Conservation (phyloP, 1,284 basidiomycete genomes). For the Cutaneotrichosporon dermatis region DNA sequence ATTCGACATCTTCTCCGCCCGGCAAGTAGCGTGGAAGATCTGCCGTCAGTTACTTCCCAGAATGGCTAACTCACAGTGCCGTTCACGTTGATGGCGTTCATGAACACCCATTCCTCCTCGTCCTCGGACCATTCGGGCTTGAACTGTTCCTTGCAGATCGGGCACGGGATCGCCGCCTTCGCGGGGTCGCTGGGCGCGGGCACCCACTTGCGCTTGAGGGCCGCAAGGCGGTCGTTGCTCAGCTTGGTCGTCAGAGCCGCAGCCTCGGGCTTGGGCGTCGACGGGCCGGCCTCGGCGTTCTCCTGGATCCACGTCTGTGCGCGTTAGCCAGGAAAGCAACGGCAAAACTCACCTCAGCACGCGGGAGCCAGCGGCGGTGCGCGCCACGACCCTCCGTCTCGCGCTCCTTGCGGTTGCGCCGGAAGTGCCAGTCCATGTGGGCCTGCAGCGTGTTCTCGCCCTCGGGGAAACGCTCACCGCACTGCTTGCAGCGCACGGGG, state of each 20-base stretch:
- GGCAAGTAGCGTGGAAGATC: slow-evolving; percentile 89
- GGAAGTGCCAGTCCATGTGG: slow-evolving; percentile 96
- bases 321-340: background rate
- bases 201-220: slow-evolving; percentile 72
- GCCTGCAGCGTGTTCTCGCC: slow-evolving; percentile 70
- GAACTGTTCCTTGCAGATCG: slow-evolving; percentile 92
- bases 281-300: slow-evolving; percentile 35
- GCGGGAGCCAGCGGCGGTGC: slow-evolving; percentile 84
- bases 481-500: slow-evolving; percentile 85
- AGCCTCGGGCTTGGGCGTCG: slow-evolving; percentile 12
- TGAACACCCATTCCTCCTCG: slow-evolving; percentile 98
- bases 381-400: slow-evolving; percentile 81
- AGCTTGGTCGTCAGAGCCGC: slow-evolving; percentile 20
- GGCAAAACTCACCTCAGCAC: slow-evolving; percentile 65
- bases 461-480: slow-evolving; percentile 80
- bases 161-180: slow-evolving; percentile 80
- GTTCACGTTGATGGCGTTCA: slow-evolving; percentile 78
- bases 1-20: slow-evolving; percentile 58
- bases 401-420: slow-evolving; percentile 82
- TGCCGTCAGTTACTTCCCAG: slow-evolving; percentile 35
- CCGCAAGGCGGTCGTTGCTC: slow-evolving; percentile 67
- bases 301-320: slow-evolving; percentile 71
- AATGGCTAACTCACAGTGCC: slow-evolving; percentile 59
- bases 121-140: slow-evolving; percentile 92
- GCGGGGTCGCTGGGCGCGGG: slow-evolving; percentile 70